A percentile compares a stretch with the other conserved stretches of the same genome.
Conservation (phyloP, 768 basidiomycete species). For the Sarcodon aspratus region DNA sequence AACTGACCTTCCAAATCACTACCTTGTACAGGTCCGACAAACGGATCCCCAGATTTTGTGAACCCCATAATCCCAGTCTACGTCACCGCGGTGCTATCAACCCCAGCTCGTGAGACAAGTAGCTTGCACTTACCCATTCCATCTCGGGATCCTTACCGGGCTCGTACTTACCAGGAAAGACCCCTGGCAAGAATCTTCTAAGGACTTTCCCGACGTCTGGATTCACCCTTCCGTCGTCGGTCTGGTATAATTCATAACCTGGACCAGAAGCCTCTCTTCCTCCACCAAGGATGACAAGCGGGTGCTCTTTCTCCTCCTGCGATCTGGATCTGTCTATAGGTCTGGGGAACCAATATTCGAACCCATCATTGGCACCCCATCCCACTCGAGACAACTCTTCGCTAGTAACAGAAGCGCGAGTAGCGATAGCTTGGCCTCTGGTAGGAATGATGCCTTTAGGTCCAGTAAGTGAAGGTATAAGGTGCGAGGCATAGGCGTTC, state of each 20-base stretch:
- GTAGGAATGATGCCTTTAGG: slow-evolving; percentile 51
- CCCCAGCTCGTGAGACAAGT: neutral
- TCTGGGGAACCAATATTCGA: slow-evolving; percentile 81
- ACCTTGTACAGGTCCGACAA: slow-evolving; percentile 33
- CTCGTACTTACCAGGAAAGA: slow-evolving; percentile 46
- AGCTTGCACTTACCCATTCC: slow-evolving; percentile 57
- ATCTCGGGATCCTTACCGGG: slow-evolving; percentile 44
- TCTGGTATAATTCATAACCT: slow-evolving; percentile 35
- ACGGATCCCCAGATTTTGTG: slow-evolving; percentile 49
- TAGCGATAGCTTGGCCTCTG: slow-evolving; percentile 55
- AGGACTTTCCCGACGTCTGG: slow-evolving; percentile 34
- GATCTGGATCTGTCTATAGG: slow-evolving; percentile 18
- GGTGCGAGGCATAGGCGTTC: slow-evolving; percentile 70
- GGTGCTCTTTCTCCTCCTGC: slow-evolving; percentile 20
- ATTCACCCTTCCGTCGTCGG: slow-evolving; percentile 49
- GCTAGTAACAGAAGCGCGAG: slow-evolving; percentile 27
- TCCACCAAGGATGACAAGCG: slow-evolving; percentile 67
- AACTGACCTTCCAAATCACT: slow-evolving; percentile 44
- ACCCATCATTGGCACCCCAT: slow-evolving; percentile 33
- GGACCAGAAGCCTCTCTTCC: slow-evolving; percentile 36
- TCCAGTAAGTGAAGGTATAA: slow-evolving; percentile 59
- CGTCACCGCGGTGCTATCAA: neutral
- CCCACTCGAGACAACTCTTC: slow-evolving; percentile 34
- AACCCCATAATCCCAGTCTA: slow-evolving; percentile 83
- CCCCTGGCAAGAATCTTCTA: slow-evolving; percentile 44